A percentile compares a stretch with the other conserved stretches of the same genome.
These are phyloP conservation scores for Herpomyces periplanetae DNA, from an alignment of 2,329 filamentous ascomycete genomes.

Conservation along the genomic window DNA sequence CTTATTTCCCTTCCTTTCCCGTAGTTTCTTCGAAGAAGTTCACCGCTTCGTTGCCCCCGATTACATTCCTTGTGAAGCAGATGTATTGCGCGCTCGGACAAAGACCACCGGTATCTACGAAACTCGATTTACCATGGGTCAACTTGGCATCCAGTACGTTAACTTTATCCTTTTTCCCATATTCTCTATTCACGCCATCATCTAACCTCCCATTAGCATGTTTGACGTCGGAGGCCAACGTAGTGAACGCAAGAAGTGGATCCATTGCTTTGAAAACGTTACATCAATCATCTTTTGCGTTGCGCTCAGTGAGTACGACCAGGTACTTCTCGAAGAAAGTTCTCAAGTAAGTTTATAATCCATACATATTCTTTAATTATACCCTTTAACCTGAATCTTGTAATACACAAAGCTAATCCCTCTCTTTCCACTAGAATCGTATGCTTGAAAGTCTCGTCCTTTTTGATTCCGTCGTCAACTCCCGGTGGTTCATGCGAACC, in stretches of 20 bases:
- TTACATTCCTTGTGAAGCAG: slow-evolving; percentile 71
- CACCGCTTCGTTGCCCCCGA: slow-evolving; percentile 41
- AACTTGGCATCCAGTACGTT: slow-evolving; percentile 82
- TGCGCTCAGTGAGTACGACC: slow-evolving; percentile 86
- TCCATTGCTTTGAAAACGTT: slow-evolving; percentile 97
- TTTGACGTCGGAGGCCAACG: slow-evolving; percentile 91
- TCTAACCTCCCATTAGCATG: slow-evolving; percentile 23
- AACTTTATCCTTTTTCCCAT: slow-evolving; percentile 5
- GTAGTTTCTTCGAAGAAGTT: slow-evolving; percentile 80
- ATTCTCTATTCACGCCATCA: slow-evolving; percentile 2
- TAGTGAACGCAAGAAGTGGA: slow-evolving; percentile 98
- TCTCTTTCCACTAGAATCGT: slow-evolving; percentile 24
- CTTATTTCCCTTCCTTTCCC: slow-evolving; percentile 3
- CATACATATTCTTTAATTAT: background rate
- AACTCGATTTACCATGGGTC: slow-evolving; percentile 90
- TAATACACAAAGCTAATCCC: slow-evolving; percentile 3
- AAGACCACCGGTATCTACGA: slow-evolving; percentile 99
- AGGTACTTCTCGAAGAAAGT: slow-evolving; percentile 78
- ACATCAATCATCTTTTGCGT: slow-evolving; percentile 99
- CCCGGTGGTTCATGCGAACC: slow-evolving; percentile 91
- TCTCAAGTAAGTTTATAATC: slow-evolving; percentile 27
- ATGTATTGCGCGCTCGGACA: slow-evolving; percentile 71
- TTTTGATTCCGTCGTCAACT: slow-evolving; percentile 95
- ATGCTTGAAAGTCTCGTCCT: slow-evolving; percentile 96
- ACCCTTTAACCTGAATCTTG: slow-evolving; percentile 2